Evolutionary conservation across 2,329 filamentous ascomycete species (phyloP).

Genomic region (Tolypocladium ophioglossoides): DNA sequence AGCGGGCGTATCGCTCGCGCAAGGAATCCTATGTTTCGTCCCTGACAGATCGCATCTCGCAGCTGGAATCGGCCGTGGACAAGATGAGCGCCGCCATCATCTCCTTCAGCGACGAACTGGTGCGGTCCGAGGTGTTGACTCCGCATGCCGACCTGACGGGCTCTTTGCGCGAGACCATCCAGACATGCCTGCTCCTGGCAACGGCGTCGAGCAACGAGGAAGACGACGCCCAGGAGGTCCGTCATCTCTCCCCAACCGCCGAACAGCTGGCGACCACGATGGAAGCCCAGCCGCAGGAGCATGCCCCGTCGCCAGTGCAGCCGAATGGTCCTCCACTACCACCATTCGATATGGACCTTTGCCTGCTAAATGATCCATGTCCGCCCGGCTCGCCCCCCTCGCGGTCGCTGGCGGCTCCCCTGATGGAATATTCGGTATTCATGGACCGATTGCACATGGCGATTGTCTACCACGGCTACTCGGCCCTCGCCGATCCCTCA

Average conservation of each 20-base stretch:
- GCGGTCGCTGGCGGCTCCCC: not conserved
- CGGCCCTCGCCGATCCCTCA: constrained; percentile 5
- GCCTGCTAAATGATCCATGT: not conserved
- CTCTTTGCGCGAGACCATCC: constrained; percentile 6
- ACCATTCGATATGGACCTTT: not conserved
- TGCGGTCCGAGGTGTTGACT: constrained; percentile 5
- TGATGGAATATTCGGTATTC: constrained; percentile 1
- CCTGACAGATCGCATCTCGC: constrained; percentile 53
- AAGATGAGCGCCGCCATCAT: constrained; percentile 45
- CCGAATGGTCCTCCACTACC: too few relatives aligned
- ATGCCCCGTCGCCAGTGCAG: not conserved
- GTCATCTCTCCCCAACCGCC: too few relatives aligned
- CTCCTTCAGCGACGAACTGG: constrained; percentile 8
- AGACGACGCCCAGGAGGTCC: not conserved
- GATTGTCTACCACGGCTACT: constrained; percentile 6
- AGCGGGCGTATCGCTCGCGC: constrained; percentile 66
- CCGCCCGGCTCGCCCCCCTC: not conserved
- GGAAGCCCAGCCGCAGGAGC: not conserved
- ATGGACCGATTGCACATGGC: constrained; percentile 7
- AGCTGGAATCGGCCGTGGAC: constrained; percentile 53
- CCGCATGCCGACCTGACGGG: constrained; percentile 5
- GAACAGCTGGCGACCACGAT: not conserved
- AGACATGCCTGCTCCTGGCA: constrained; percentile 4
- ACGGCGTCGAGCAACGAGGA: not conserved
- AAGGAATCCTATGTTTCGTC: constrained; percentile 67